Evolutionary conservation across 805 yeast genomes (phyloP).

Genomic region (Tetrapisispora namnaoensis): DNA sequence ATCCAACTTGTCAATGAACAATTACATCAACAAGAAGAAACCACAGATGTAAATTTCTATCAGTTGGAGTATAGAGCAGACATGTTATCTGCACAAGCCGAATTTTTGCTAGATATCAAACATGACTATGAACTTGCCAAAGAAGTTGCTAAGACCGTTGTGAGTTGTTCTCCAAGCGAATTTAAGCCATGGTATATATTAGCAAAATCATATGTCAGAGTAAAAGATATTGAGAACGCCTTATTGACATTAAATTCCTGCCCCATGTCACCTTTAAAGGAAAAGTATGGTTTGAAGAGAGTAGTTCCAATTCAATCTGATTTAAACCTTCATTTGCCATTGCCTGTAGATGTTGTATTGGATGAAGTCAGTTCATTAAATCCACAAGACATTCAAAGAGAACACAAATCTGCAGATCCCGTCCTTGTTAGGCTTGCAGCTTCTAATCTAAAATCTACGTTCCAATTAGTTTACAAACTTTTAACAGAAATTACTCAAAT

Average conservation of each 20-base stretch:
- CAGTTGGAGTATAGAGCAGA: conserved; percentile 24
- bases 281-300: conserved; percentile 51
- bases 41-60: conserved; percentile 3
- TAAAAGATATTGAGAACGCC: conserved; percentile 63
- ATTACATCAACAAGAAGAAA: conserved; percentile 14
- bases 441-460: conserved; percentile 51
- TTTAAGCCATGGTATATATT: conserved; percentile 65
- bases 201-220: conserved; percentile 51
- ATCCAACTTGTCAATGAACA: conserved; percentile 23
- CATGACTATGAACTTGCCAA: conserved; percentile 21
- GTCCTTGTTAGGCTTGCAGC: conserved; percentile 56
- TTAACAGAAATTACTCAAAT: conserved; percentile 55
- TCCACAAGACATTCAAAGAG: conserved; percentile 53
- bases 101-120: conserved; percentile 20
- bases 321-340: conserved; percentile 51
- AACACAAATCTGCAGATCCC: conserved; percentile 57
- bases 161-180: conserved; percentile 63
- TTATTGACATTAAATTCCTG: conserved; percentile 65
- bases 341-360: conserved; percentile 64
- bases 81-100: conserved; percentile 23
- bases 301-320: conserved; percentile 37
- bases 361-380: conserved; percentile 60
- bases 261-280: conserved; percentile 67
- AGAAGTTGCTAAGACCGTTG: conserved; percentile 29
- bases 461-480: conserved; percentile 47